A percentile compares a stretch with the other conserved stretches of the same genome.
These are phyloP conservation scores for Suhomyces coccinellae DNA, from an alignment of 1,139 yeast genomes.

Conservation along the genomic window DNA sequence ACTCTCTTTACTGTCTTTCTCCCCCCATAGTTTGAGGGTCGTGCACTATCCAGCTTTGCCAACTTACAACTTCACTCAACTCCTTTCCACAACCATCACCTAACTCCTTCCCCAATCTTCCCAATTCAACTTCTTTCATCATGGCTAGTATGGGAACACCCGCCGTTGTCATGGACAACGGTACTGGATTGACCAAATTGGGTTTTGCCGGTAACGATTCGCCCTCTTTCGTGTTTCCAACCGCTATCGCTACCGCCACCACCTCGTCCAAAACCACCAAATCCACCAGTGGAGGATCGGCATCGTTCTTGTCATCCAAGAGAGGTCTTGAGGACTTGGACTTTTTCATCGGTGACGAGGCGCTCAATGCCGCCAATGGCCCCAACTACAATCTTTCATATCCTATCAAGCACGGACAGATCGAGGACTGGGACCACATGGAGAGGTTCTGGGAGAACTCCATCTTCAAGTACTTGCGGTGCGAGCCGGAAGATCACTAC, in stretches of 20 bases:
- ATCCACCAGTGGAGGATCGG: conserved; percentile 25
- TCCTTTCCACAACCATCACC: neutral
- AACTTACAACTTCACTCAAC: neutral
- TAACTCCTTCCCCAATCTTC: neutral
- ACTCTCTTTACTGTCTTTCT: no score
- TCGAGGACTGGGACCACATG: conserved; percentile 99
- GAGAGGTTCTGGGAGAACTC: conserved; percentile 98
- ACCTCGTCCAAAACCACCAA: conserved; percentile 42
- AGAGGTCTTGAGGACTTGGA: conserved; percentile 95
- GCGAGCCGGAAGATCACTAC: conserved; percentile 98
- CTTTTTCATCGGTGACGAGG: conserved; percentile 95
- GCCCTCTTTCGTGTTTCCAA: conserved; percentile 96
- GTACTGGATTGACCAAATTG: conserved; percentile 95
- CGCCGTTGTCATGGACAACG: conserved; percentile 97
- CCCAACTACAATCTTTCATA: conserved; percentile 85
- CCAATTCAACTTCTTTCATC: conserved; percentile 8
- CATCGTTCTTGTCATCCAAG: conserved; percentile 56
- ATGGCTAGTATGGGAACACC: conserved; percentile 76
- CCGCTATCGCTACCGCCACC: conserved; percentile 86
- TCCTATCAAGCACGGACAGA: conserved; percentile 96
- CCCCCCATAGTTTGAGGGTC: neutral
- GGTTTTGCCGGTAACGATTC: conserved; percentile 99
- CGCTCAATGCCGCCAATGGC: conserved; percentile 83
- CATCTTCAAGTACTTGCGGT: conserved; percentile 89
- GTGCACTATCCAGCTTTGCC: conserved; percentile 1